phyloP scores from a whole-genome alignment of 2,329 filamentous ascomycete genomes.

The Camillea tinctor region DNA sequence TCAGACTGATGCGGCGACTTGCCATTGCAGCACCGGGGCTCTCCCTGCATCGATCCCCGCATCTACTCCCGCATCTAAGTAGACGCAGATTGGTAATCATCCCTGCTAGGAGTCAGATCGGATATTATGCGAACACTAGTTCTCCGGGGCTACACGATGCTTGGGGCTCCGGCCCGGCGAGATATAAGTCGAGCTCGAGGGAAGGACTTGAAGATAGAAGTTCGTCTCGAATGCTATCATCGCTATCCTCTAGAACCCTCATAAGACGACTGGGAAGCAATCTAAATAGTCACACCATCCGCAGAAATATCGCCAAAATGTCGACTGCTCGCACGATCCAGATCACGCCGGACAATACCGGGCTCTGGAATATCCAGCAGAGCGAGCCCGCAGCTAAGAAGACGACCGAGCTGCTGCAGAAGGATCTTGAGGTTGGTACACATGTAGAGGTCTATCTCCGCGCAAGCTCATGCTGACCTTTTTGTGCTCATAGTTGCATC shows the following conservation, averaged over 20 bases:
- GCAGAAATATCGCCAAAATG: constrained; percentile 34
- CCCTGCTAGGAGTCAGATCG: neutral
- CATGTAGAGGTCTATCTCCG: neutral
- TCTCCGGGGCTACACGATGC: neutral
- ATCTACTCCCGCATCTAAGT: neutral
- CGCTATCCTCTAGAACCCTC: neutral
- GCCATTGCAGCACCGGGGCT: neutral
- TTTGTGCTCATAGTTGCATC: constrained; percentile 47
- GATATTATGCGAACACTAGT: neutral
- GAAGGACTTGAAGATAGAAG: neutral
- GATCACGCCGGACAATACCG: constrained; percentile 48
- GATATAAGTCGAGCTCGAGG: neutral
- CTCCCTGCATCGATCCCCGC: neutral
- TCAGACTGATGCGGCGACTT: neutral
- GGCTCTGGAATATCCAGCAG: constrained; percentile 47
- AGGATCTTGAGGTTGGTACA: constrained; percentile 61
- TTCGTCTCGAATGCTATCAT: neutral
- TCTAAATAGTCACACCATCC: constrained; percentile 1
- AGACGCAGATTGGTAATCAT: neutral
- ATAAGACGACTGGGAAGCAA: neutral
- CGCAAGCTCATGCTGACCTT: neutral
- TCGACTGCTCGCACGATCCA: constrained; percentile 49
- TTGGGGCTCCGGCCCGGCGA: neutral
- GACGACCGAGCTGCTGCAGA: constrained; percentile 68
- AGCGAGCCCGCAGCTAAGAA: constrained; percentile 60